These are phyloP conservation scores for Phytophthora niederhauseri DNA, from an alignment of 352 stramenopile genomes.

Conservation along the genomic window DNA sequence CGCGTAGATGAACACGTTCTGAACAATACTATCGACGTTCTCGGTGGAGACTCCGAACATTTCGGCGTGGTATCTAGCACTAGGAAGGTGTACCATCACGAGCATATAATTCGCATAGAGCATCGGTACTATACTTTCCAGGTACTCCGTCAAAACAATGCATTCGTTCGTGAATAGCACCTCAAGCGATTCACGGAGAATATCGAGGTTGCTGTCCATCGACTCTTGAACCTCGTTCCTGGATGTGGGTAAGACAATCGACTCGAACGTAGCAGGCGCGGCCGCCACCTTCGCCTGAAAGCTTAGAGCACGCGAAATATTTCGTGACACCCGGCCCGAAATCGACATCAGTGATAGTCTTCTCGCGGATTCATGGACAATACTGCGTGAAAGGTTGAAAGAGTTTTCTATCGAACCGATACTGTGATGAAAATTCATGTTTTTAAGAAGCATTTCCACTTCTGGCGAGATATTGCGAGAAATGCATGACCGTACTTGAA, in stretches of 20 bases:
- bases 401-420: neutral
- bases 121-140: slow-evolving; percentile 36
- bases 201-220: neutral
- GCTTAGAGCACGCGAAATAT: neutral
- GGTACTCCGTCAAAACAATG: slow-evolving; percentile 37
- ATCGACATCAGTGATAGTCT: neutral
- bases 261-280: neutral
- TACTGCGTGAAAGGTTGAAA: neutral
- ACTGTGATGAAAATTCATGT: neutral
- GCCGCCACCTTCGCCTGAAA: neutral
- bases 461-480: slow-evolving; percentile 5
- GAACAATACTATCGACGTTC: slow-evolving; percentile 4
- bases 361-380: neutral
- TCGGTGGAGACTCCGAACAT: slow-evolving; percentile 7
- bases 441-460: neutral
- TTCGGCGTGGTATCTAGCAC: slow-evolving; percentile 38
- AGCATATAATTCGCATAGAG: slow-evolving; percentile 26
- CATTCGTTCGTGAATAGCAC: slow-evolving; percentile 36
- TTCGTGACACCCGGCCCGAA: neutral
- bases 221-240: neutral
- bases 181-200: slow-evolving; percentile 16
- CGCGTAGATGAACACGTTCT: slow-evolving; percentile 25
- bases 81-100: slow-evolving; percentile 23
- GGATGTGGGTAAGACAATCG: neutral
- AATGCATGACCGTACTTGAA: slow-evolving; percentile 18